A percentile compares a stretch with the other conserved stretches of the same genome.
Evolutionary conservation across 257 asterid genomes (phyloP).

Genomic region (Penstemon barbatus): DNA sequence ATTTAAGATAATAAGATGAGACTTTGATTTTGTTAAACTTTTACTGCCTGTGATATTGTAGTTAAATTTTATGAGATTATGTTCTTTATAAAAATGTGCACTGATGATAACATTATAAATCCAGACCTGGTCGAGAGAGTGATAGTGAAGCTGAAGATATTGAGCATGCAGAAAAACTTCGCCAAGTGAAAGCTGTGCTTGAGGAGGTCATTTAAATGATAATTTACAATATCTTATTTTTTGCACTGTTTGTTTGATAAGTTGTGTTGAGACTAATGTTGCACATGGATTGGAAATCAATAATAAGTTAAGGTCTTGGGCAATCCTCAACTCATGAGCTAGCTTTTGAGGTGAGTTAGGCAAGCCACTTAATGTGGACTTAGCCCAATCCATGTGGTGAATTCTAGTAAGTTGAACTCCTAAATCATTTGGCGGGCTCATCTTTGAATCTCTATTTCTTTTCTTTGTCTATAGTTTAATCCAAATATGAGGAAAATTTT

Average conservation of each 20-base stretch:
- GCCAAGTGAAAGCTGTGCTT: slow-evolving; percentile 99
- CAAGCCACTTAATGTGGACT: too few species aligned
- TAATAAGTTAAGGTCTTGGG: too few species aligned
- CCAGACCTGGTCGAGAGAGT: slow-evolving; percentile 88
- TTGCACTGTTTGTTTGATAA: slow-evolving; percentile 24
- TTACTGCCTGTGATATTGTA: too few species aligned
- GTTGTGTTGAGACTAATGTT: neutral
- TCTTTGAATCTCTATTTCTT: slow-evolving; percentile 1
- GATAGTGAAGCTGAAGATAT: slow-evolving; percentile 95
- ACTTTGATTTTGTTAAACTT: too few species aligned
- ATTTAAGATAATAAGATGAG: too few species aligned
- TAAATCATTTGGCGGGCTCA: slow-evolving; percentile 5
- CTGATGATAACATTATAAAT: slow-evolving; percentile 35
- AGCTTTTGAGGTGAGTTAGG: too few species aligned
- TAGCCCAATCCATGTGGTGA: too few species aligned
- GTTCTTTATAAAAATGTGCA: slow-evolving; percentile 26
- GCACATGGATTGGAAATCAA: too few species aligned
- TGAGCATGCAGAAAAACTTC: slow-evolving; percentile 99
- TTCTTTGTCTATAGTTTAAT: slow-evolving; percentile 14
- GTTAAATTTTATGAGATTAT: too few species aligned
- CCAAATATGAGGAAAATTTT: slow-evolving; percentile 5
- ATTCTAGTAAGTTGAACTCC: neutral
- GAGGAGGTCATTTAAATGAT: slow-evolving; percentile 73
- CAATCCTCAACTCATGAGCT: too few species aligned
- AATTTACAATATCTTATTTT: slow-evolving; percentile 8